Evolutionary conservation across 352 stramenopile genomes (phyloP), one percentile per base, ranked within the genome.

Genomic region (Hyphochytrium catenoides): DNA sequence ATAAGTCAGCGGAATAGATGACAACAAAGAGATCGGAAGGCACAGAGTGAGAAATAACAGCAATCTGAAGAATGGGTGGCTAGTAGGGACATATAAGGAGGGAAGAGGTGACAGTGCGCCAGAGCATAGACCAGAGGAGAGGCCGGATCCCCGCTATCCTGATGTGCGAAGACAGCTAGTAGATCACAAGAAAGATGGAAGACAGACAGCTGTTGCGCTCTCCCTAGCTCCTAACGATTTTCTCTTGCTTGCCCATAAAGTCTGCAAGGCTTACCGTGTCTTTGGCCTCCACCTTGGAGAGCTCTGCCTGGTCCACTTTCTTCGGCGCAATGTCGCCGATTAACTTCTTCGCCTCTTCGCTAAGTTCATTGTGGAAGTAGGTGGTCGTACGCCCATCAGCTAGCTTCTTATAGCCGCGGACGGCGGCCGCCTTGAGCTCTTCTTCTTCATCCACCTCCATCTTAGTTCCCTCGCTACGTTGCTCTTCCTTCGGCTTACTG

Each of bases 331-430:
- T 94, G 60, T 96, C 95, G 32, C 94, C 87, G 42, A 94, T 94
- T 50, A 98, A 83, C 38, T 67, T 57, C 47, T 93, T 95, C n/a
- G 76, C 78, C 44, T 97, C 78, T 34, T 95, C 86, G 16, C 73
- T 87, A 11, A 97, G 65, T 47, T 97, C 89, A 48, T 94, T 91
- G 69, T 98, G 92, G 56, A 98, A 98, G 44, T 93, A 98, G 12
- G 85, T 95, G 31, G 90, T 98, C 42, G 91, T 91, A 40, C 89
- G 87, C 19, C 91, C 91, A 46, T 95, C 81, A n/a, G 67, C 62
- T 19, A 88, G 75, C 52, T 88, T 94, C 59, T 94, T 94, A 64
- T 96, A 96, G 9, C 85, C 85, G 21, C 82, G 59, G 28, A 95
- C 54, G n/a, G n/a, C n/a, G 8, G 69, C 46, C 27, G 57, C 56